Base-by-base conservation (phyloP, 2,329 filamentous ascomycete genomes). In the Xylariaceae sp. region DNA sequence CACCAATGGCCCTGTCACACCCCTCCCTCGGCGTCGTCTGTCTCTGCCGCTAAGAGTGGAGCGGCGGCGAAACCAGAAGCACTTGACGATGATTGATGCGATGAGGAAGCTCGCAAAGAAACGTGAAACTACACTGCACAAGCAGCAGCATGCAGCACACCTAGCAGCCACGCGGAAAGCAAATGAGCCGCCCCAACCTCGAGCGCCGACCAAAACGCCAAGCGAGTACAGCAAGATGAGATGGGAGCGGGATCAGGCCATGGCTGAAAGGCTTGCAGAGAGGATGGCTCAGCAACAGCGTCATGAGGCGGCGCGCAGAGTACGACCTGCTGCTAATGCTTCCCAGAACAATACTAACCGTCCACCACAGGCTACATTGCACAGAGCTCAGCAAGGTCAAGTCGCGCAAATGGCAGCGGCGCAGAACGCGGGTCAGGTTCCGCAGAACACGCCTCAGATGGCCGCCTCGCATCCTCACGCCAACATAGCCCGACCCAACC, bases 61-160 rank as follows among this genome's bases (percentile, higher is more conserved):
- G 52, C 77, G 89, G 41, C 77, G 89, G 36, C 80, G 86, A 44
- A 86, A 87, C 43, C 84, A 88, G 42, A 86, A 88, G 52, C 86
- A 95, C 52, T 67, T 96, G 37, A 84, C 83, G 29, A 71, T 96
- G 50, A 80, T 98, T 46, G 90, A 96, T 59, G 85, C 85, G 3
- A 95, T 96, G 86, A 77, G 89, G 26, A 98, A 96, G 57, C 60
- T 94, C 30, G 89, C 89, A 1, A 93, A 94, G 68, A 96, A 95
- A 61, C 77, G 90, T 17, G 92, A 98, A 61, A 83, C 83, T 9
- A 72, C 77, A 17, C 66, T 78, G 18, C 87, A 92, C 54, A 96
- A 96, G 64, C 85, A 92, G 55, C 83, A 90, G 52, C 87, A 95
- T 54, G 73, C 77, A 39, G 75, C 80, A 9, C 75, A 76, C 42